Evolutionary conservation across 2,329 filamentous ascomycete genomes (phyloP), one percentile per base, ranked within the genome.

Genomic region (Penicillium sclerotiorum): DNA sequence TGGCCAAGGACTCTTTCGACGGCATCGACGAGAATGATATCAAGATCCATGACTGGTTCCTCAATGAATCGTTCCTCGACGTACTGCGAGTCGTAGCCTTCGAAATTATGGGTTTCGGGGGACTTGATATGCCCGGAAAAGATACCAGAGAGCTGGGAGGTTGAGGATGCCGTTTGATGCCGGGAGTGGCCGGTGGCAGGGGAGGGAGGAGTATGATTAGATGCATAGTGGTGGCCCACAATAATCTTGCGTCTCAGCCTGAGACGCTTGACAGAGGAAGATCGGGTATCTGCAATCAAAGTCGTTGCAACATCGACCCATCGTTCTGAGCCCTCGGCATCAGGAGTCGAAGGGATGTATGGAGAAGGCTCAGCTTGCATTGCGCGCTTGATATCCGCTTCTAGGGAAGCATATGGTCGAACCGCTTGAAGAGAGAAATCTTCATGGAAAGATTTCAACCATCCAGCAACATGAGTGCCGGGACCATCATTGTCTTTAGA

Each of bases 371-470:
- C 80, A 8, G 78, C 73, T 37, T 73, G 73, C 81, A 84, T 84
- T 6, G 80, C 77, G 36, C 73, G 72, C 58, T 76, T 80, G 53
- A 84, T 77, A 40, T 84, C 80, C 13, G 75, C 72, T 58, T 80
- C 76, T 5, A 84, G 62, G 15, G 73, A 69, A 4, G 66, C 57
- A 50, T 84, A 83, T 3, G 80, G 80, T 30, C 76, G 75, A 30
- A 83, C 79, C 12, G 79, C 81, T 64, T 85, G 81, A 2, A 85
- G 73, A 8, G 77, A 71, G 56, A 84, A 84, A 61, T 85, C 81
- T 49, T 81, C 77, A 59, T 84, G 82, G 54, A 81, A 83, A 8
- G 68, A 69, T 49, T 76, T 78, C 18, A 84, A 61, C 77, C 80
- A 84, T 4, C 81, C 81, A 50, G 79, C 80, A 13, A 83, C 80